Base-by-base conservation (phyloP, 768 basidiomycete species). In the Coprinellus aureogranulatus region DNA sequence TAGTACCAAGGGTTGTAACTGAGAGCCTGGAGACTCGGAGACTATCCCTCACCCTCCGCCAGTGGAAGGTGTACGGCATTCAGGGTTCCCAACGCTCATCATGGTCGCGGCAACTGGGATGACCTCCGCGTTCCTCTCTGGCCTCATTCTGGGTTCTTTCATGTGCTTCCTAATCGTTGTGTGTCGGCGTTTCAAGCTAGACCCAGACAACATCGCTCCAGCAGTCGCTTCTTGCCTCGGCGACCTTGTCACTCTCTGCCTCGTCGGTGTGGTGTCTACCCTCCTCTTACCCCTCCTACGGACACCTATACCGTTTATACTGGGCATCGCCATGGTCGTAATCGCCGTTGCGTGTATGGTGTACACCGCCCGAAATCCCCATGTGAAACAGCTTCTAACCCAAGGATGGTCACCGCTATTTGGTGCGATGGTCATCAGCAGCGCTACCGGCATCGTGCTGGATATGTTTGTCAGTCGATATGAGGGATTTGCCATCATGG, bases 151-250 rank as follows among this genome's bases (percentile, higher is more conserved):
- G 1, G 97, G 96, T 3, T 90, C 89, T 0, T 97, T 99, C 73
- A 98, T 98, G 94, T 91, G 89, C 64, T 70, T 75, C 22, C 81
- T 98, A 26, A 83, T 98, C 49, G 80, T 98, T 22, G 52, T 90
- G 1, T 94, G 94, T 68, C 77, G 92, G 51, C 81, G 77, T 64
- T 84, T 81, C 60, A 83, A 87, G 4, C 82, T 88, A 41, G 89
- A 99, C 71, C 97, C 97, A 55, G 94, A 97, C 68, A 99, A 99
- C 70, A 95, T 98, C 62, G 90, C 95, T 1, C 92, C 97, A 0
- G 94, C 97, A 0, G 80, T 98, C 10, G 97, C 97, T 0, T 85
- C 93, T 2, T 93, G 92, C 64, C 80, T 98, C 2, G 96, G 97
- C 4, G 97, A 98, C 66, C 80, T 99, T 31, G 80, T 98, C 50